Percentiles rank a stretch among this genome's conserved stretches.
phyloP scores from a whole-genome alignment of 169 alveolate genomes.

The Cryptosporidium baileyi region DNA sequence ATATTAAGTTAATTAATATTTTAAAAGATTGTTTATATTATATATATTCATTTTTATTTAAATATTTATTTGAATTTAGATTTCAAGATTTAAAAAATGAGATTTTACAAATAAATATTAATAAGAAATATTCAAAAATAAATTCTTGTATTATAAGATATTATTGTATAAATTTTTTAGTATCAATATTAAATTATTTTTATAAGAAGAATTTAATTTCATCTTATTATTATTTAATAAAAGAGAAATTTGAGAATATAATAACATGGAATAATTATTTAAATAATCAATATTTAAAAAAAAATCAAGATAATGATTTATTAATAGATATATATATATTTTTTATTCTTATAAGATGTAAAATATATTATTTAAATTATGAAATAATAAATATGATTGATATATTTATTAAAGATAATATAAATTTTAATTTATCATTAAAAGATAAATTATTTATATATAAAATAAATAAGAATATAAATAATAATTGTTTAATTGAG shows the following conservation, averaged over 20 bases:
- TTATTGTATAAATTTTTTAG: conserved; percentile 2
- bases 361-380: no score
- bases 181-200: not conserved
- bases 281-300: not conserved
- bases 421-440: not conserved
- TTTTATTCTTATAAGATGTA: not conserved
- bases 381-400: not conserved
- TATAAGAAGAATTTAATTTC: not conserved
- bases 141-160: conserved; percentile 35
- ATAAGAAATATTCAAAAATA: conserved; percentile 9
- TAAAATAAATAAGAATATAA: not conserved
- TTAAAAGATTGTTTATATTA: no score
- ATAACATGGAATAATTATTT: conserved; percentile 9
- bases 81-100: not conserved
- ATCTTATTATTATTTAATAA: not conserved
- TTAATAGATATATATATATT: conserved; percentile 20
- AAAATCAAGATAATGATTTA: conserved; percentile 20
- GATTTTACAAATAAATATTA: not conserved
- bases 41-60: conserved; percentile 28
- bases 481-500: not conserved
- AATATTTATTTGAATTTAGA: conserved; percentile 21
- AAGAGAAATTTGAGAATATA: not conserved
- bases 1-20: not conserved
- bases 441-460: conserved; percentile 1
- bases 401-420: not conserved